Conservation (phyloP, 1,139 yeast species). For the Lodderomyces oxycetoniae region DNA sequence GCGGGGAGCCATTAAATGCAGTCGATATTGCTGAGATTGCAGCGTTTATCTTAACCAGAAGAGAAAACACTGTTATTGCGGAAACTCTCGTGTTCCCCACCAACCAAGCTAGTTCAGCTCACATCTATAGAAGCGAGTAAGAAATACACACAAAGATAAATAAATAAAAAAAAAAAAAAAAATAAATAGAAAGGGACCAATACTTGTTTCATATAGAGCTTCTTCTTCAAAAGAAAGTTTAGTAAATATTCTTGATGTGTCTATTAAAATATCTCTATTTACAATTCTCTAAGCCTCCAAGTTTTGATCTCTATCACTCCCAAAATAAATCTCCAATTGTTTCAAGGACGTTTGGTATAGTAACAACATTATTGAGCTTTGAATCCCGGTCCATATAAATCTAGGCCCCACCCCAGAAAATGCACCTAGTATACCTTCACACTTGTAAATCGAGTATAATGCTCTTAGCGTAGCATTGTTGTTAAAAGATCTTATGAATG, state of each 20-base stretch:
- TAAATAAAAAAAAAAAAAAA: not conserved
- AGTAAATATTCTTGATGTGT: not conserved
- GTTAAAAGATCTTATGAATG: constrained; percentile 20
- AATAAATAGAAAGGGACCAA: not conserved
- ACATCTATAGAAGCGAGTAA: constrained; percentile 5
- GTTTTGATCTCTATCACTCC: constrained; percentile 2
- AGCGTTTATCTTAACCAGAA: constrained; percentile 47
- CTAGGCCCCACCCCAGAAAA: constrained; percentile 97
- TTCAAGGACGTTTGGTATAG: constrained; percentile 65
- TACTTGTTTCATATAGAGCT: constrained; percentile 1
- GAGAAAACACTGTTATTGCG: constrained; percentile 46
- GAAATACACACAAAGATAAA: not conserved
- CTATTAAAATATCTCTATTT: not conserved
- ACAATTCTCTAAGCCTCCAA: constrained; percentile 1
- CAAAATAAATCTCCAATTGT: constrained; percentile 29
- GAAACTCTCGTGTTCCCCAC: constrained; percentile 47
- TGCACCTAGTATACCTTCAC: constrained; percentile 75
- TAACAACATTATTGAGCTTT: constrained; percentile 89
- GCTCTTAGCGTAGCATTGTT: constrained; percentile 61
- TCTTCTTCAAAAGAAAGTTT: not conserved
- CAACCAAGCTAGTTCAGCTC: constrained; percentile 55
- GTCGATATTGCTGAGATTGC: constrained; percentile 49
- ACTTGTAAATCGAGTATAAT: constrained; percentile 57
- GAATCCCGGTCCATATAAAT: constrained; percentile 93
- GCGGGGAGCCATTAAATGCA: constrained; percentile 43